A percentile compares a stretch with the other conserved stretches of the same genome.
Conservation (phyloP, 805 yeast species). For the Kazachstania bromeliacearum region DNA sequence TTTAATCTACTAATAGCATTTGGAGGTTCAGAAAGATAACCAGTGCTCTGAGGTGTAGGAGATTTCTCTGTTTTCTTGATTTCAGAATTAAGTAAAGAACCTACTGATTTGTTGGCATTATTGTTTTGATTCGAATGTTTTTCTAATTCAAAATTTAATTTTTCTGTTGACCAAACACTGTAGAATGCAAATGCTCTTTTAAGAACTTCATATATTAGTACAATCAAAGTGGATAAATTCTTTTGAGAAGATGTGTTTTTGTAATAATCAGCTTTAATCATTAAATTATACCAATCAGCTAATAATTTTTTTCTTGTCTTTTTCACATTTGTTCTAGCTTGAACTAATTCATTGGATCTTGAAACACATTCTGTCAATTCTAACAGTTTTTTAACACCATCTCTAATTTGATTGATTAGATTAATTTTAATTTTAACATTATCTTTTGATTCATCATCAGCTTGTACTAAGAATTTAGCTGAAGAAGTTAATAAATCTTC, state of each 20-base stretch:
- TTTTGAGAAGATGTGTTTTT: conserved; percentile 50
- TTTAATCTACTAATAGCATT: conserved; percentile 51
- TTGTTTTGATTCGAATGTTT: conserved; percentile 4
- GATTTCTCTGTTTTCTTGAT: neutral
- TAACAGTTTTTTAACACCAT: conserved; percentile 58
- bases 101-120: neutral
- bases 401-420: conserved; percentile 56
- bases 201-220: conserved; percentile 58
- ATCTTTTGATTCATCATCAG: conserved; percentile 38
- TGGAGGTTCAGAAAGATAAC: conserved; percentile 43
- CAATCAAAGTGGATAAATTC: conserved; percentile 52
- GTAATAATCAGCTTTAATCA: conserved; percentile 67
- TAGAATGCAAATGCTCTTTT: conserved; percentile 56
- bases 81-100: neutral
- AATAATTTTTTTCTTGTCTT: conserved; percentile 57
- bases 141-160: conserved; percentile 35
- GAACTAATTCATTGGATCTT: conserved; percentile 60
- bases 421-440: conserved; percentile 42
- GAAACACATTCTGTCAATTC: conserved; percentile 68
- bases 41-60: neutral
- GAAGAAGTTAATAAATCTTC: conserved; percentile 48
- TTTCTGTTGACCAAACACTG: conserved; percentile 64
- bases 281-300: conserved; percentile 73
- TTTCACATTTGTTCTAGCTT: conserved; percentile 49
- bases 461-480: conserved; percentile 57